Percentiles rank a stretch among this genome's conserved stretches.
These are phyloP conservation scores for Talaromyces funiculosus DNA, from an alignment of 2,329 filamentous ascomycete species.

Conservation along the genomic window DNA sequence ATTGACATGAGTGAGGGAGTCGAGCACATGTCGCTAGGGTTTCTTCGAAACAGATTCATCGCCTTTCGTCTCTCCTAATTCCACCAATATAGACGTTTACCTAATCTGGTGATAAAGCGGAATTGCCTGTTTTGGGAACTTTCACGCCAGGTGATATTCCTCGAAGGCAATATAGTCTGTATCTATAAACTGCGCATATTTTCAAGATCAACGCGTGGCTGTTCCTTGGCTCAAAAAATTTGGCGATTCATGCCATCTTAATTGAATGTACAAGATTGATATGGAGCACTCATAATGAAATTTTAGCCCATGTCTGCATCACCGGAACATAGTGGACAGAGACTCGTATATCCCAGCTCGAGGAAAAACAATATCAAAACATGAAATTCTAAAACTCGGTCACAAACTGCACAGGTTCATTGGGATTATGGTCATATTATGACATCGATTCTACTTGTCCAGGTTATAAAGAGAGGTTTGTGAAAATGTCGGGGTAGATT, in stretches of 20 bases:
- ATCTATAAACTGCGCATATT: background rate
- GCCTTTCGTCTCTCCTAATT: slow-evolving; percentile 68
- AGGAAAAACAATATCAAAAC: background rate
- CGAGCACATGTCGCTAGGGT: slow-evolving; percentile 68
- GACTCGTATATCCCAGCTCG: background rate
- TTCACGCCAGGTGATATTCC: background rate
- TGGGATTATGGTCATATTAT: background rate
- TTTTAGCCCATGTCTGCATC: no score
- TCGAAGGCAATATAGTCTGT: no score
- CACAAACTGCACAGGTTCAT: background rate
- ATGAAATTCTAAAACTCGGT: background rate
- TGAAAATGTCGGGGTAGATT: background rate
- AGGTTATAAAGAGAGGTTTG: background rate
- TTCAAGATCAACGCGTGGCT: background rate
- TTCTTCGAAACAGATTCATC: slow-evolving; percentile 72
- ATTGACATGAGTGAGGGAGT: slow-evolving; percentile 13
- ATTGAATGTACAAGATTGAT: background rate
- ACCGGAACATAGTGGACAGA: background rate
- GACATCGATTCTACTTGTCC: background rate
- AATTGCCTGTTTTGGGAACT: background rate
- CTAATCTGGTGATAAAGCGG: background rate
- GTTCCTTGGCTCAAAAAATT: background rate
- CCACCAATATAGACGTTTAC: slow-evolving; percentile 59
- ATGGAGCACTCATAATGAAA: background rate
- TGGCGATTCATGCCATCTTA: background rate